Conservation (phyloP, 352 stramenopile species). For the Phytophthora hibernalis region DNA sequence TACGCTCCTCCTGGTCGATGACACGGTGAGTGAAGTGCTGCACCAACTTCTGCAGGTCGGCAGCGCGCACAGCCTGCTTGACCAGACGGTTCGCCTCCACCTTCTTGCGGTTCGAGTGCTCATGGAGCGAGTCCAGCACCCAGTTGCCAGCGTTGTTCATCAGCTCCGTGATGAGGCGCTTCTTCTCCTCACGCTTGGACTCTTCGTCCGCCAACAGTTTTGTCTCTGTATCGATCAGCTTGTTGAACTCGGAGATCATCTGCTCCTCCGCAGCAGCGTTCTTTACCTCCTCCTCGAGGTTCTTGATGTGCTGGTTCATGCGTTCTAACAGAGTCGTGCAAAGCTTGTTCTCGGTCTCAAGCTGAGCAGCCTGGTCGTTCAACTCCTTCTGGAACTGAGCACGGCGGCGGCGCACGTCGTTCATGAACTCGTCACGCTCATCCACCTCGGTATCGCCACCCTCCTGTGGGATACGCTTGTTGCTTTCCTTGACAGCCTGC, state of each 20-base stretch:
- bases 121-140: constrained; percentile 84
- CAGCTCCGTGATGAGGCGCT: constrained; percentile 81
- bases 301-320: constrained; percentile 87
- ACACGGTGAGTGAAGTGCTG: constrained; percentile 91
- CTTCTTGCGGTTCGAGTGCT: constrained; percentile 90
- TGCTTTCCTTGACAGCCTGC: constrained; percentile 80
- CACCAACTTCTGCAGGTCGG: constrained; percentile 87
- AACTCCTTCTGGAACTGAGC: constrained; percentile 88
- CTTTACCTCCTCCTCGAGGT: constrained; percentile 80
- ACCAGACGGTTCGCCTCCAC: constrained; percentile 86
- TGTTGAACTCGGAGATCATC: constrained; percentile 80
- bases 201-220: constrained; percentile 85
- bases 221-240: constrained; percentile 74
- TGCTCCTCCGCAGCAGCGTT: constrained; percentile 73
- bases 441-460: constrained; percentile 77
- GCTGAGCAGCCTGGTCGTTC: constrained; percentile 75
- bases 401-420: constrained; percentile 81
- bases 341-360: constrained; percentile 81
- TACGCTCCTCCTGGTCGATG: constrained; percentile 90
- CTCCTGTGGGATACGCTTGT: constrained; percentile 84
- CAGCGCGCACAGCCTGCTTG: constrained; percentile 82
- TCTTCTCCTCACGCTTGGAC: constrained; percentile 90
- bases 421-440: constrained; percentile 90
- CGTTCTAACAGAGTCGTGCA: constrained; percentile 81
- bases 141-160: constrained; percentile 91